These are phyloP conservation scores for Trematosphaeria pertusa DNA, from an alignment of 2,329 filamentous ascomycete species.

Conservation along the genomic window DNA sequence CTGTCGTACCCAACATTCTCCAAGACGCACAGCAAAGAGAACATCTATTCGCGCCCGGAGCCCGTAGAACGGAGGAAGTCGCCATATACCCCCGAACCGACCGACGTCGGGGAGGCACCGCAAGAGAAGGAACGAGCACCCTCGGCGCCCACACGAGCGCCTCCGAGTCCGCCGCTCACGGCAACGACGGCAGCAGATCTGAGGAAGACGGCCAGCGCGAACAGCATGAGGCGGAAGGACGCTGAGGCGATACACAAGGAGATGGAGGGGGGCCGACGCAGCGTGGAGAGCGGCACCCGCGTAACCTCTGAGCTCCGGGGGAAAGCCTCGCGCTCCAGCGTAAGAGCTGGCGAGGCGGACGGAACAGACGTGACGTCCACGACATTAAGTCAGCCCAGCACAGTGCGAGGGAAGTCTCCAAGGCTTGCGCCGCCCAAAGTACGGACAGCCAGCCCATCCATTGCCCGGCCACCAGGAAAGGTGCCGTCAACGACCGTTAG, in stretches of 20 bases:
- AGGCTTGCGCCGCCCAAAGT: conserved; percentile 20
- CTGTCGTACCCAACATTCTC: conserved; percentile 83
- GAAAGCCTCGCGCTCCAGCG: conserved; percentile 51
- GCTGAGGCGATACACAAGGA: conserved; percentile 46
- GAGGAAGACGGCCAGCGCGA: conserved; percentile 52
- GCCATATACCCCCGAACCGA: conserved; percentile 50
- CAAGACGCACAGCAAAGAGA: conserved; percentile 91
- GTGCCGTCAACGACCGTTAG: conserved; percentile 25
- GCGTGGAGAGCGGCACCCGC: conserved; percentile 50
- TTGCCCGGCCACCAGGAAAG: conserved; percentile 19
- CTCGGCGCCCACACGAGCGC: conserved; percentile 44
- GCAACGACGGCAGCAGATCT: conserved; percentile 50
- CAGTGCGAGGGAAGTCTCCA: conserved; percentile 42
- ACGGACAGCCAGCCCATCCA: conserved; percentile 35
- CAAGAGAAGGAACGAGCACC: conserved; percentile 32
- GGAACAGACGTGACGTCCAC: conserved; percentile 53
- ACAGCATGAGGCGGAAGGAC: conserved; percentile 51
- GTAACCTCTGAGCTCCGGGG: conserved; percentile 46
- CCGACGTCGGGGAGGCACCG: conserved; percentile 46
- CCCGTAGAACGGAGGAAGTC: conserved; percentile 37
- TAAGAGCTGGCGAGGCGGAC: conserved; percentile 50
- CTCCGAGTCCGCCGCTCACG: conserved; percentile 58
- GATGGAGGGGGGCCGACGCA: conserved; percentile 48
- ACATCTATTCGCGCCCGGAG: conserved; percentile 66
- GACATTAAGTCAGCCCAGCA: conserved; percentile 50